These are phyloP conservation scores for Geoglossum glabrum DNA, from an alignment of 495 filamentous ascomycete genomes.

Conservation along the genomic window DNA sequence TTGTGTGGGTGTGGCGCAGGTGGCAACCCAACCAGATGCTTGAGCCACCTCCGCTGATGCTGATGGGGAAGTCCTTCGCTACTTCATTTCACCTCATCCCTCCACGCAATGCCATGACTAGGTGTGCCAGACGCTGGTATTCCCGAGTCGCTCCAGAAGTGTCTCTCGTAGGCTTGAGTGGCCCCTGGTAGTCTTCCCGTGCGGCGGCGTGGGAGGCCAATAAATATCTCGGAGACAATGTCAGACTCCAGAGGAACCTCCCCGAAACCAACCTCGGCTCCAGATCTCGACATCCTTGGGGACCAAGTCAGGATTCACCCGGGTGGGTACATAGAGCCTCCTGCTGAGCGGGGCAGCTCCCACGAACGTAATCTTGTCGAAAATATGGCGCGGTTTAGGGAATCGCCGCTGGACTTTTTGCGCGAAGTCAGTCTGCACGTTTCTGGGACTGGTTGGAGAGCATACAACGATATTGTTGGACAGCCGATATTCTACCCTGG, in stretches of 20 bases:
- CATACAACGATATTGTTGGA: constrained; percentile 75
- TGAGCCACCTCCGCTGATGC: too few species aligned
- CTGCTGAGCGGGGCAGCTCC: constrained; percentile 19
- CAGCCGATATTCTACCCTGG: constrained; percentile 86
- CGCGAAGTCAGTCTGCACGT: constrained; percentile 82
- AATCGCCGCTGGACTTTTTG: constrained; percentile 57
- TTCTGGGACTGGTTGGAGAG: constrained; percentile 79
- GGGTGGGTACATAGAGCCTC: constrained; percentile 43
- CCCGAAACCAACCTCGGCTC: constrained; percentile 30
- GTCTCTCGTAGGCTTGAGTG: not conserved
- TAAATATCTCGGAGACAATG: not conserved
- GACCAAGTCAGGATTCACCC: constrained; percentile 63
- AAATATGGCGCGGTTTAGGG: constrained; percentile 63
- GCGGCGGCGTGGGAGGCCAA: not conserved
- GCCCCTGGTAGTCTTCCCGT: not conserved
- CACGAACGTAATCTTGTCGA: constrained; percentile 58
- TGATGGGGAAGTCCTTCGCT: too few species aligned
- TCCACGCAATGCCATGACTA: not conserved
- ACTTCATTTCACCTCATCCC: not conserved
- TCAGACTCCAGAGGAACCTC: not conserved
- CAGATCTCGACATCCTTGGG: constrained; percentile 67
- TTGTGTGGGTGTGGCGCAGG: not conserved
- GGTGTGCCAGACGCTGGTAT: too few species aligned
- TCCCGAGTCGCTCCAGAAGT: not conserved
- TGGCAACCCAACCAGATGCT: too few species aligned